A percentile compares a stretch with the other conserved stretches of the same genome.
Evolutionary conservation across 2,329 filamentous ascomycete species (phyloP).

Genomic region (Bipolaris oryzae): DNA sequence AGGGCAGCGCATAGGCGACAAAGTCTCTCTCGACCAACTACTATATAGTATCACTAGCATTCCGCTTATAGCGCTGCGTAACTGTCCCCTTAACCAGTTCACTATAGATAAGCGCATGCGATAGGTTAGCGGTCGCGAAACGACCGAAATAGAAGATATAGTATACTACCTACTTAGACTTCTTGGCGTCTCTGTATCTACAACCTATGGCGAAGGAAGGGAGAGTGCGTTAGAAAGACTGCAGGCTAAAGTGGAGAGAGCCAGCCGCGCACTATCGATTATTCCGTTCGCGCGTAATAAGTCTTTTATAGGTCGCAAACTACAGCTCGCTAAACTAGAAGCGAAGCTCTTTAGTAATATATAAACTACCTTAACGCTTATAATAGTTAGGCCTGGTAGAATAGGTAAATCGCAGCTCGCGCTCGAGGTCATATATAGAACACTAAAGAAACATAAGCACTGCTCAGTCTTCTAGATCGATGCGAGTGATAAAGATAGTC

Average conservation of each 20-base stretch:
- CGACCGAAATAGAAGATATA: slow-evolving; percentile 32
- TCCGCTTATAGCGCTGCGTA: not conserved
- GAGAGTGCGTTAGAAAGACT: slow-evolving; percentile 22
- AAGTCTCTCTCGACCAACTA: slow-evolving; percentile 18
- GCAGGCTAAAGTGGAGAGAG: slow-evolving; percentile 19
- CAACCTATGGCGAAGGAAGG: slow-evolving; percentile 26
- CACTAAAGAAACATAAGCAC: slow-evolving; percentile 40
- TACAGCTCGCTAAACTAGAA: slow-evolving; percentile 35
- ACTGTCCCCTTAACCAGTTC: not conserved
- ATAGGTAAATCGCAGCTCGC: slow-evolving; percentile 32
- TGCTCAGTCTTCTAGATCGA: slow-evolving; percentile 56
- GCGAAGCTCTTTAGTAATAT: slow-evolving; percentile 29
- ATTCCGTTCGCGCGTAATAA: slow-evolving; percentile 37
- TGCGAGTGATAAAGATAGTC: slow-evolving; percentile 47
- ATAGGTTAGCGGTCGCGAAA: slow-evolving; percentile 17
- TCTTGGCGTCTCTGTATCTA: slow-evolving; percentile 26
- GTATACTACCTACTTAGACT: slow-evolving; percentile 36
- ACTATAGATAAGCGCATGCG: not conserved
- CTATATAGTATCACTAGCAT: slow-evolving; percentile 20
- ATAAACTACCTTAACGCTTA: slow-evolving; percentile 15
- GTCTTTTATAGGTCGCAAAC: slow-evolving; percentile 31
- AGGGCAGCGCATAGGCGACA: slow-evolving; percentile 16
- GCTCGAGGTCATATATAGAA: slow-evolving; percentile 51
- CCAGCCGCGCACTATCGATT: slow-evolving; percentile 22
- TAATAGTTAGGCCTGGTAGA: slow-evolving; percentile 24